Evolutionary conservation across 1,139 yeast species (phyloP).

Genomic region (Eremothecium cymbalariae): DNA sequence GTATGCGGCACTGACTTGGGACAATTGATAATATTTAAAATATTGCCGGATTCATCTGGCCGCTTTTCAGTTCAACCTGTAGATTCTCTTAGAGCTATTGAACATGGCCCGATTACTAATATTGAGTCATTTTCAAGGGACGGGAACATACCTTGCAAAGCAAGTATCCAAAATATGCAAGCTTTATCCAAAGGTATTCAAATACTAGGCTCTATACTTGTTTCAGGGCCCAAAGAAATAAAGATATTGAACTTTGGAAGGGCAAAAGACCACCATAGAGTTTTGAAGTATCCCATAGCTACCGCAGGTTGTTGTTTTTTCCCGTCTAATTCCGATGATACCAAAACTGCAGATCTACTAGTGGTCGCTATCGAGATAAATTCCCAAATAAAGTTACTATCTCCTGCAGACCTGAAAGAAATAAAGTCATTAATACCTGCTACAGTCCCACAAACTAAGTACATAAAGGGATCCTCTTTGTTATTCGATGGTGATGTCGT

Average conservation of each 20-base stretch:
- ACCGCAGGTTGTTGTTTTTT: constrained; percentile 52
- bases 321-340: constrained; percentile 22
- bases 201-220: constrained; percentile 55
- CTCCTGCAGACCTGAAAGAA: constrained; percentile 50
- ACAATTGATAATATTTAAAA: constrained; percentile 56
- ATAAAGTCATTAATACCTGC: constrained; percentile 38
- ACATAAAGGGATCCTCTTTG: constrained; percentile 40
- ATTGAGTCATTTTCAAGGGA: constrained; percentile 52
- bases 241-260: constrained; percentile 57
- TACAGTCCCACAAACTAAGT: constrained; percentile 35
- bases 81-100: constrained; percentile 43
- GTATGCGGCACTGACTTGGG: constrained; percentile 78
- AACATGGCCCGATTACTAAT: constrained; percentile 41
- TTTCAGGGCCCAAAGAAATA: constrained; percentile 54
- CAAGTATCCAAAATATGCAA: constrained; percentile 51
- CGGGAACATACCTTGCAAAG: constrained; percentile 57
- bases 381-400: constrained; percentile 39
- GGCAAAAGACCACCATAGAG: constrained; percentile 51
- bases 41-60: constrained; percentile 62
- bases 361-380: constrained; percentile 35
- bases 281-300: constrained; percentile 42
- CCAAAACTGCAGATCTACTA: constrained; percentile 37
- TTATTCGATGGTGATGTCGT: constrained; percentile 68
- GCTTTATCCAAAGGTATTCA: constrained; percentile 54
- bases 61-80: constrained; percentile 56